phyloP scores from a whole-genome alignment of 805 yeast genomes.

The Yarrowia sp. region DNA sequence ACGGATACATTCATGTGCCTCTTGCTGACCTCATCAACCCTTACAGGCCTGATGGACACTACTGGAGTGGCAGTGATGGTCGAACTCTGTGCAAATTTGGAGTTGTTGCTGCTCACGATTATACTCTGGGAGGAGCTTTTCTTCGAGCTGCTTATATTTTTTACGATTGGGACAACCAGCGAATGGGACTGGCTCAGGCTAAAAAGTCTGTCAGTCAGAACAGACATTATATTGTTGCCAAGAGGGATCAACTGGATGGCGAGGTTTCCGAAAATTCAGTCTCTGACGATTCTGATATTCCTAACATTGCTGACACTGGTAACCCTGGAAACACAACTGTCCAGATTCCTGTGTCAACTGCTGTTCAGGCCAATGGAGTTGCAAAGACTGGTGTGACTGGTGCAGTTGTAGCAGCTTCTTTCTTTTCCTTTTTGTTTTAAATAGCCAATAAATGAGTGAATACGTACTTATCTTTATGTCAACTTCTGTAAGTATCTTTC shows the following conservation, averaged over 20 bases:
- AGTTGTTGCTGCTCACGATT: neutral
- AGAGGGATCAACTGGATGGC: neutral
- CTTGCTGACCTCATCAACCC: neutral
- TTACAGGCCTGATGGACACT: neutral
- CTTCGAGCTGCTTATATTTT: neutral
- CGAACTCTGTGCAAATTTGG: neutral
- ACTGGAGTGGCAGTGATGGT: neutral
- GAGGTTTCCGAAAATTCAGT: too few species aligned
- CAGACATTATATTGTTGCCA: neutral
- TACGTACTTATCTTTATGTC: too few species aligned
- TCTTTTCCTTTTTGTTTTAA: too few species aligned
- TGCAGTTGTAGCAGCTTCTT: neutral
- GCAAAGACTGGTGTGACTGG: neutral
- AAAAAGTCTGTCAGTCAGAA: neutral
- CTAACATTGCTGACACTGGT: too few species aligned
- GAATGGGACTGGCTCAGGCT: neutral
- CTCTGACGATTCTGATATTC: too few species aligned
- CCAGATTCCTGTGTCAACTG: too few species aligned
- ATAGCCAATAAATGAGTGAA: too few species aligned
- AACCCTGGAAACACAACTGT: too few species aligned
- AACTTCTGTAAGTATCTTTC: too few species aligned
- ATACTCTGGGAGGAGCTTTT: neutral
- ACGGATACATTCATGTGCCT: neutral
- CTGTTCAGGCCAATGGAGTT: neutral
- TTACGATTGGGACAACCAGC: slow-evolving; percentile 1